Evolutionary conservation across 2,329 filamentous ascomycete species (phyloP).

Genomic region (Fusarium bactridioides): DNA sequence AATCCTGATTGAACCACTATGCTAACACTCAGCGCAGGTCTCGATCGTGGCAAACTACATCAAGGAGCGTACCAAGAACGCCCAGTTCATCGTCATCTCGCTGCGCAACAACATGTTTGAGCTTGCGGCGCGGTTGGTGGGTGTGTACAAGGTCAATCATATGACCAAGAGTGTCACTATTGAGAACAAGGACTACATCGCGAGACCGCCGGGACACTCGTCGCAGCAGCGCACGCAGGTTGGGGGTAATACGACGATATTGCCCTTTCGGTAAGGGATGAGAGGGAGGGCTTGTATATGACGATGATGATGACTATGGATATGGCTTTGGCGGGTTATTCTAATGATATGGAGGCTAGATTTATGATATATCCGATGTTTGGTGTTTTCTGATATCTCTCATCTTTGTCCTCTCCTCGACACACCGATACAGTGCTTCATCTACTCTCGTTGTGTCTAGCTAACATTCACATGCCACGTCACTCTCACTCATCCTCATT

Average conservation of each 20-base stretch:
- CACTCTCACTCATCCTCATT: not conserved
- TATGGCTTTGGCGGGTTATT: constrained; percentile 28
- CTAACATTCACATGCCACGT: not conserved
- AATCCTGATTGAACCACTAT: not conserved
- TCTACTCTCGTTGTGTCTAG: not conserved
- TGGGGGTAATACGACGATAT: constrained; percentile 45
- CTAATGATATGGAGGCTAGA: constrained; percentile 36
- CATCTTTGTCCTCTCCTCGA: not conserved
- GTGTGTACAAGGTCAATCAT: constrained; percentile 99
- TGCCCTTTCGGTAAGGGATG: constrained; percentile 46
- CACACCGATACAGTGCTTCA: not conserved
- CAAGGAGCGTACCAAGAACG: constrained; percentile 98
- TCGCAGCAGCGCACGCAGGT: constrained; percentile 43
- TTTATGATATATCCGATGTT: constrained; percentile 39
- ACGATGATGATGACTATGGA: constrained; percentile 34
- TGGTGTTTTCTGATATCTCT: not conserved
- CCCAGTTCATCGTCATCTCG: constrained; percentile 98
- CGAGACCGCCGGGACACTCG: constrained; percentile 47
- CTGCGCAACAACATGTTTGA: constrained; percentile 99
- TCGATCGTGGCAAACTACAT: constrained; percentile 99
- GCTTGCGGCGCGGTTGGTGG: constrained; percentile 91
- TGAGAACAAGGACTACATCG: constrained; percentile 82
- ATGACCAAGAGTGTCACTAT: constrained; percentile 95
- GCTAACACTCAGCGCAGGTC: constrained; percentile 63
- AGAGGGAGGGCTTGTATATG: constrained; percentile 21